A percentile compares a stretch with the other conserved stretches of the same genome.
Conservation (phyloP, 441 rosid genomes). For the Jatropha podagrica region DNA sequence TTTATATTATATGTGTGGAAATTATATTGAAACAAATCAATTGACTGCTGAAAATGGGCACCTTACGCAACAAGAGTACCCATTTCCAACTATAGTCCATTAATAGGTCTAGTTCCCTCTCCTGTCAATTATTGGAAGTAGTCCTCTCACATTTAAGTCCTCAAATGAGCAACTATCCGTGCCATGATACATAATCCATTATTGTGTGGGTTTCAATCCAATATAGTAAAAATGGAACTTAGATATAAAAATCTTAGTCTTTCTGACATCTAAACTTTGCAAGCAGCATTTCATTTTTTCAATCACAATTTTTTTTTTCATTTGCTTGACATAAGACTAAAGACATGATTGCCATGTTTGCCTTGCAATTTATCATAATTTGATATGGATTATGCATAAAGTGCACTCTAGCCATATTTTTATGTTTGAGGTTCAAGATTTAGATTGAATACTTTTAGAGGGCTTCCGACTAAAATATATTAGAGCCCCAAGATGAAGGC, state of each 20-base stretch:
- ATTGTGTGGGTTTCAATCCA: too few species aligned
- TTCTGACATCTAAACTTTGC: background rate
- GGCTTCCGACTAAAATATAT: background rate
- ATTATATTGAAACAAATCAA: slow-evolving; percentile 6
- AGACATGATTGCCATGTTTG: background rate
- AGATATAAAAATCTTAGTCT: background rate
- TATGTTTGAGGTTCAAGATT: background rate
- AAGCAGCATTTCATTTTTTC: background rate
- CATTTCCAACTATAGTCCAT: background rate
- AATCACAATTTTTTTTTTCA: background rate
- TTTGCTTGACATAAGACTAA: background rate
- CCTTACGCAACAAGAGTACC: background rate
- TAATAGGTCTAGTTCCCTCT: background rate
- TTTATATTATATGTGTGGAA: slow-evolving; percentile 4
- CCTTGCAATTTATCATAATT: background rate
- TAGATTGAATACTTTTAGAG: background rate
- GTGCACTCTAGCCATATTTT: background rate
- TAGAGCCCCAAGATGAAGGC: background rate
- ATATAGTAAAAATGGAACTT: background rate
- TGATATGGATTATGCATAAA: too few species aligned
- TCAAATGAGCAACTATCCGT: background rate
- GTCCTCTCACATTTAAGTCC: background rate
- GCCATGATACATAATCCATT: too few species aligned
- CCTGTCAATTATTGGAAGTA: background rate
- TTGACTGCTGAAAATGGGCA: background rate